Percentiles rank a stretch among this genome's conserved stretches.
Conservation (phyloP, 1,284 basidiomycete species). For the Apiotrichum gamsii region DNA sequence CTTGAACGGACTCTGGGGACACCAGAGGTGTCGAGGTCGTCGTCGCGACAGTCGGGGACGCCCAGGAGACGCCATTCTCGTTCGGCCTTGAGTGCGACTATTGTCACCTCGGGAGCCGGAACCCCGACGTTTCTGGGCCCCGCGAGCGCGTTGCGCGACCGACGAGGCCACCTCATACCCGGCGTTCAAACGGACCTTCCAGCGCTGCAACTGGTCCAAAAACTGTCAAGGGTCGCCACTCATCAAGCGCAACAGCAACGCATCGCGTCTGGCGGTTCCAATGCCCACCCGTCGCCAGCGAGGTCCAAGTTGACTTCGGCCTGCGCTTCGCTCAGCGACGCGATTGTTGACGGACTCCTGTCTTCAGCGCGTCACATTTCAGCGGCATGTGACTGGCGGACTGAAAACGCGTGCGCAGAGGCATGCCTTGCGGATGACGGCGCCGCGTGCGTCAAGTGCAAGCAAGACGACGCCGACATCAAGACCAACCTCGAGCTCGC, state of each 20-base stretch:
- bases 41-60: not conserved
- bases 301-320: slow-evolving; percentile 1
- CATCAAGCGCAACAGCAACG: not conserved
- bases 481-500: slow-evolving; percentile 1
- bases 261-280: not conserved
- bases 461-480: not conserved
- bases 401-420: too few species aligned
- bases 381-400: slow-evolving; percentile 12
- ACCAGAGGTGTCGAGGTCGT: slow-evolving; percentile 1
- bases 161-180: too few species aligned
- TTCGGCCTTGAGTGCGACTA: not conserved
- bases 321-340: slow-evolving; percentile 7
- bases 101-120: too few species aligned
- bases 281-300: not conserved
- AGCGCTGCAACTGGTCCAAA: slow-evolving; percentile 3
- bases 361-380: slow-evolving; percentile 1
- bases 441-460: too few species aligned
- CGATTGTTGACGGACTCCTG: slow-evolving; percentile 7
- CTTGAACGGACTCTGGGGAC: slow-evolving; percentile 24
- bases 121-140: too few species aligned
- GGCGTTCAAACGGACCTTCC: not conserved
- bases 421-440: not conserved
- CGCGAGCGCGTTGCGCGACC: too few species aligned
- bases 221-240: slow-evolving; percentile 10
- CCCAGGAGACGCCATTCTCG: not conserved